Conservation (phyloP, 2,329 filamentous ascomycete species). For the Zymoseptoria ardabiliae region DNA sequence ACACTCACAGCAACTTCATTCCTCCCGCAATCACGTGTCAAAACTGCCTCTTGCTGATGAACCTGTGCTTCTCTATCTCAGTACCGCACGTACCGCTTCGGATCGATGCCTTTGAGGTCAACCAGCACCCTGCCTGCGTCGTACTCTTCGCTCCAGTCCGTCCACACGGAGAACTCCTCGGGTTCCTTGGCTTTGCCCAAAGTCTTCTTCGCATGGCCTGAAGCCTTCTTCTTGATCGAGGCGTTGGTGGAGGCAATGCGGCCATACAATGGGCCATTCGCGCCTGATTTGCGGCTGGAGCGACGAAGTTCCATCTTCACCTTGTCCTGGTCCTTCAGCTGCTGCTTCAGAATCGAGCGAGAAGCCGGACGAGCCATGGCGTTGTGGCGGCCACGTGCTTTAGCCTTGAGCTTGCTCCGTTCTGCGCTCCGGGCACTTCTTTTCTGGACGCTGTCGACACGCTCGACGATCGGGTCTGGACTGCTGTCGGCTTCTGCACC, state of each 20-base stretch:
- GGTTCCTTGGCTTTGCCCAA: slow-evolving; percentile 4
- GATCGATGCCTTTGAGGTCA: slow-evolving; percentile 8
- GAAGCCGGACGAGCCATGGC: neutral
- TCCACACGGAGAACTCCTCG: slow-evolving; percentile 1
- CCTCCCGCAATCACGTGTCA: neutral
- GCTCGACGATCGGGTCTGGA: neutral
- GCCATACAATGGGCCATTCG: neutral
- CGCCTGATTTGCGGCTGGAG: neutral
- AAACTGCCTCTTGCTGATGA: neutral
- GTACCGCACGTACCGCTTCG: slow-evolving; percentile 7
- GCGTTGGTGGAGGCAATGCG: neutral
- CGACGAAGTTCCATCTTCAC: slow-evolving; percentile 1
- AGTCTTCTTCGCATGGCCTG: slow-evolving; percentile 24
- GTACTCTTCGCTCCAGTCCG: neutral
- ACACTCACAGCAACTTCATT: neutral
- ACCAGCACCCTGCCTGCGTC: slow-evolving; percentile 2
- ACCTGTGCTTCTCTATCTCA: neutral
- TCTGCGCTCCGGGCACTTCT: neutral
- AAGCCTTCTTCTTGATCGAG: neutral
- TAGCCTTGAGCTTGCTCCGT: neutral
- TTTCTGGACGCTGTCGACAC: neutral
- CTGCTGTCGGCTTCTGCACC: neutral
- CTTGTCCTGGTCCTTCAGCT: slow-evolving; percentile 1
- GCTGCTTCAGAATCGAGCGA: slow-evolving; percentile 7
- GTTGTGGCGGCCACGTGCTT: neutral